Evolutionary conservation across 768 basidiomycete species (phyloP), one percentile per base, ranked within the genome.

Genomic region (Suillus brevipes): DNA sequence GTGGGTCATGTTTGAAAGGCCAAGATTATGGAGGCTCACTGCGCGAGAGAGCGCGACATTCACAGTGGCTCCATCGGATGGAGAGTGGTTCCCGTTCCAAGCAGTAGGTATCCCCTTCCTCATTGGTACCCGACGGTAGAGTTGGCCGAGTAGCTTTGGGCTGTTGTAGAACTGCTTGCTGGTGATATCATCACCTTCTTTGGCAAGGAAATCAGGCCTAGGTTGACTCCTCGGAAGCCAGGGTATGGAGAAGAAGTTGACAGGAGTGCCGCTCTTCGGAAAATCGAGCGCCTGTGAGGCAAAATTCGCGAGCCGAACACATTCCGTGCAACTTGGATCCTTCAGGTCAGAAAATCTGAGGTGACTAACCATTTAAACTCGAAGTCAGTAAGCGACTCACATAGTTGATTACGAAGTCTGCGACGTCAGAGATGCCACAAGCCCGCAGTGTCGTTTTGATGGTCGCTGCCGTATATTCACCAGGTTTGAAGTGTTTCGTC

Each of bases 341-440:
- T 83, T 42, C 58, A 42, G 82, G 72, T 91, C 89, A 4, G 89
- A 89, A 45, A 87, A 85, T 53, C 87, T 80, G 10, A 90, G 76
- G 85, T 88, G 89, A 64, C 83, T 87, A 42, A 12, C 10, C 18
- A 59, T 42, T n/a, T 14, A 0, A 25, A 25, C 31, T 31, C 31
- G 31, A 31, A 31, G 31, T 31, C 31, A 31, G 31, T 2, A 31
- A 3, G 31, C 3, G n/a, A 49, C 45, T 85, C 64, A 91, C 87
- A 65, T 86, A 91, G 63, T 91, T 87, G 61, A 86, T 81, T 1
- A 92, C 82, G 69, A 91, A 92, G 58, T 89, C 84, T 0, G 85
- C 87, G 12, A 92, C 84, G 71, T 91, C 89, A 0, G 73, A 73
- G 80, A 89, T 87, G 1, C 84, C 87, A 69, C 86, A 84, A 2